Evolutionary conservation across 1,284 basidiomycete species (phyloP).

Genomic region (Gomphus bonarii): DNA sequence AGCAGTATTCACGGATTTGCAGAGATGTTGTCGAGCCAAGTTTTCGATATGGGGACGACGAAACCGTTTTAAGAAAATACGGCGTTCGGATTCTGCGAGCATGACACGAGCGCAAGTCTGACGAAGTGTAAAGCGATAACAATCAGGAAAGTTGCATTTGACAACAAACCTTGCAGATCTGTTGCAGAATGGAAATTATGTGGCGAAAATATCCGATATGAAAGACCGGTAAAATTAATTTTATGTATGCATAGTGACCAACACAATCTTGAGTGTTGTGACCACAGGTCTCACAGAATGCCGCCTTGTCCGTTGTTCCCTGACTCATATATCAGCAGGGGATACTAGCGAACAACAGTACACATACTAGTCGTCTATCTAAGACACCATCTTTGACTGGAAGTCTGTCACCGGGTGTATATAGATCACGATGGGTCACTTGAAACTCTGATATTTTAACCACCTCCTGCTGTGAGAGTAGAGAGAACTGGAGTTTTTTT

Average conservation of each 20-base stretch:
- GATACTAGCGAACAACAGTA: not conserved
- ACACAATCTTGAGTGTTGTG: constrained; percentile 91
- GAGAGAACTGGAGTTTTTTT: constrained; percentile 90
- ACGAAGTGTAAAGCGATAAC: not conserved
- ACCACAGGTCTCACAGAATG: constrained; percentile 93
- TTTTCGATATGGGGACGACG: constrained; percentile 89
- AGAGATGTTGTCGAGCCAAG: constrained; percentile 77
- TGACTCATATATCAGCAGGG: constrained; percentile 22
- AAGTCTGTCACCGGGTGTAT: constrained; percentile 67
- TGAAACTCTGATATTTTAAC: constrained; percentile 93
- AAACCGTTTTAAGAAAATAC: constrained; percentile 80
- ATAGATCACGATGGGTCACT: constrained; percentile 84
- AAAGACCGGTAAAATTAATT: constrained; percentile 92
- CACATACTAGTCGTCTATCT: constrained; percentile 73
- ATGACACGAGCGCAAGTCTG: constrained; percentile 92
- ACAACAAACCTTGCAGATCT: constrained; percentile 81
- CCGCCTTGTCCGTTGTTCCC: constrained; percentile 93
- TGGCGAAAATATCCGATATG: constrained; percentile 99
- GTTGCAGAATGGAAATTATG: constrained; percentile 87
- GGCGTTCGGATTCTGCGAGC: constrained; percentile 83
- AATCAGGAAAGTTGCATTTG: not conserved
- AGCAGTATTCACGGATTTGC: constrained; percentile 82
- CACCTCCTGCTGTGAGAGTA: constrained; percentile 86
- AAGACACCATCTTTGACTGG: constrained; percentile 90
- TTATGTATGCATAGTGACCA: constrained; percentile 97